These are phyloP conservation scores for Alternaria ethzedia DNA, from an alignment of 2,329 filamentous ascomycete species.

Conservation along the genomic window DNA sequence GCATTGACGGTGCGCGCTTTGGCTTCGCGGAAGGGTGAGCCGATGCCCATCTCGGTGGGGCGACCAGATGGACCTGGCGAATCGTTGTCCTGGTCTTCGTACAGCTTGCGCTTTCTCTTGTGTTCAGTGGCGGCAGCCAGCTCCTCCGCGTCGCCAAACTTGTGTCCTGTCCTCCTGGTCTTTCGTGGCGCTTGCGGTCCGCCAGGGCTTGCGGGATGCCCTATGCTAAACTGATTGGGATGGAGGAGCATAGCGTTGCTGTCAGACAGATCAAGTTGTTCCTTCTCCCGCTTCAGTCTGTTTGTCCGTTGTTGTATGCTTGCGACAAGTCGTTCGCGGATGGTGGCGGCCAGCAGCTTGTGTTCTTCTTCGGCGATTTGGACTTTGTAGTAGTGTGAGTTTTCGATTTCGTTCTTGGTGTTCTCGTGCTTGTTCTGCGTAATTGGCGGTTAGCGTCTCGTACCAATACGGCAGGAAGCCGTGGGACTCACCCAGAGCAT, in stretches of 20 bases:
- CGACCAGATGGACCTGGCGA: conserved; percentile 62
- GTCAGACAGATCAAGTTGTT: conserved; percentile 70
- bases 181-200: conserved; percentile 67
- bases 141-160: conserved; percentile 56
- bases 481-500: conserved; percentile 72
- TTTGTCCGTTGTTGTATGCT: conserved; percentile 63
- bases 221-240: conserved; percentile 70
- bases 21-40: conserved; percentile 59
- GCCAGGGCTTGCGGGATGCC: conserved; percentile 67
- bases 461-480: not conserved
- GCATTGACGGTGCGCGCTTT: conserved; percentile 59
- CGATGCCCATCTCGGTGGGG: conserved; percentile 55
- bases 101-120: conserved; percentile 64
- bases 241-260: conserved; percentile 70
- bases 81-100: conserved; percentile 63
- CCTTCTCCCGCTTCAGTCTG: conserved; percentile 68
- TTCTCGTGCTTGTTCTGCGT: conserved; percentile 63
- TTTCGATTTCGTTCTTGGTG: conserved; percentile 62
- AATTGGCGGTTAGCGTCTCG: conserved; percentile 18
- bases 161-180: conserved; percentile 66
- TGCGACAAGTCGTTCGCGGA: conserved; percentile 67
- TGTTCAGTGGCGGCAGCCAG: conserved; percentile 58
- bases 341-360: conserved; percentile 62
- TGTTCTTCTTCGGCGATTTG: conserved; percentile 69
- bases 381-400: conserved; percentile 64